Percentiles rank a stretch among this genome's conserved stretches.
Evolutionary conservation across 2,329 filamentous ascomycete species (phyloP).

Genomic region (Arachnomyces sp.): DNA sequence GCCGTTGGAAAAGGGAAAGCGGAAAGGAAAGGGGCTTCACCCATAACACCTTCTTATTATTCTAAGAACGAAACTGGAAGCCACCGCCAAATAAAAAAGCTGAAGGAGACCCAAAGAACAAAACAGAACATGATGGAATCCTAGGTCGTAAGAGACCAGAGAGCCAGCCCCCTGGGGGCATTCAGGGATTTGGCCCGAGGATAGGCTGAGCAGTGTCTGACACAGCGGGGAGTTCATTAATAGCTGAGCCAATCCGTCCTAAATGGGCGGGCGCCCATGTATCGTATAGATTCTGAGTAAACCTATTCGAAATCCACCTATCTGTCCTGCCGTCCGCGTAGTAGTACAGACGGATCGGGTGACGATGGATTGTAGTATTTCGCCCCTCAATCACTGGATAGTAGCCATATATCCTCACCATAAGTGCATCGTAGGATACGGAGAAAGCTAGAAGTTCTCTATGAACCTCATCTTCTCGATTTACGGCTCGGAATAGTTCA

Average conservation of each 20-base stretch:
- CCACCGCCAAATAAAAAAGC: too few species aligned
- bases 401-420: constrained; percentile 33
- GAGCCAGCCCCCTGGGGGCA: too few species aligned
- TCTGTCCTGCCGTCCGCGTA: constrained; percentile 27
- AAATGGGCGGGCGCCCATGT: constrained; percentile 30
- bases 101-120: too few species aligned
- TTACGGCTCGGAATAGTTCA: constrained; percentile 32
- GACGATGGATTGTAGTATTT: constrained; percentile 30
- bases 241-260: constrained; percentile 29
- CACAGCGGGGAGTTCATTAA: constrained; percentile 17
- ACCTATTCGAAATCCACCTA: constrained; percentile 30
- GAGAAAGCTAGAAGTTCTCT: constrained; percentile 37
- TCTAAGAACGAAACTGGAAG: too few species aligned
- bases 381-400: constrained; percentile 30
- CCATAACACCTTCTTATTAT: too few species aligned
- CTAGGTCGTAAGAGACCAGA: too few species aligned
- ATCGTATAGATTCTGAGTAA: constrained; percentile 28
- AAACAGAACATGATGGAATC: too few species aligned
- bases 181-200: too few species aligned
- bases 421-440: constrained; percentile 27
- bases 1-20: too few species aligned
- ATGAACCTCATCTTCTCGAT: constrained; percentile 25
- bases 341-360: constrained; percentile 27
- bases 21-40: too few species aligned
- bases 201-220: too few species aligned